Evolutionary conservation across 129 eudicot genomes (phyloP), one percentile per base, ranked within the genome.

Genomic region (Erigeron canadensis): DNA sequence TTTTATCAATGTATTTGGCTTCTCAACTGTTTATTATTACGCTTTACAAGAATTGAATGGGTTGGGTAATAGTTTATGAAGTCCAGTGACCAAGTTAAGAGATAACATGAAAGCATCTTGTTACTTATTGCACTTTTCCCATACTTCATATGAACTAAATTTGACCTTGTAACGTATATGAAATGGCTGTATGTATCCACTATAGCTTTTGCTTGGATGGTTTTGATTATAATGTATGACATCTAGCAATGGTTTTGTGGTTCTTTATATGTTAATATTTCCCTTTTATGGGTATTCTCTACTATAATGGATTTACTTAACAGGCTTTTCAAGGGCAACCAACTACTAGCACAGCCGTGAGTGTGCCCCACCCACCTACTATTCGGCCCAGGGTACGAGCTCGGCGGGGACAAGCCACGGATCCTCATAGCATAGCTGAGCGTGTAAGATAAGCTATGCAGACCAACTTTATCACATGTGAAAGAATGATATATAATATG

Each of bases 391-490:
- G 98, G 85, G 98, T 93, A 19, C 86, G 96, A 63, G 98, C 98
- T 62, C 80, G 96, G 44, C 80, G 98, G 18, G 98, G 98, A 62
- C 98, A 93, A 77, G 98, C 96, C 45, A 93, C 98, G 42, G 98
- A 93, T 82, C 98, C 98, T 46, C 98, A 93, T 72, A 93, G 98
- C 77, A 93, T 93, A 39, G 98, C 98, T 76, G 98, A 93, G 76
- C 85, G 98, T 80, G 98, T 89, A 85, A 80, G 75, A 56, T 71
- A 41, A 22, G 51, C 50, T 65, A 5, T 66, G 43, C 37, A 67
- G 22, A 45, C 22, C 58, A 67, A 8, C 39, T 2, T 6, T 43
- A 15, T 16, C 39, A 39, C 18, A 63, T 40, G 39, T 58, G 10
- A 40, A 50, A 53, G 16, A 23, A 1, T 57, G 10, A 7, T 57